Evolutionary conservation across 257 asterid genomes (phyloP), one percentile per base, ranked within the genome.

Genomic region (Solanum pennellii): DNA sequence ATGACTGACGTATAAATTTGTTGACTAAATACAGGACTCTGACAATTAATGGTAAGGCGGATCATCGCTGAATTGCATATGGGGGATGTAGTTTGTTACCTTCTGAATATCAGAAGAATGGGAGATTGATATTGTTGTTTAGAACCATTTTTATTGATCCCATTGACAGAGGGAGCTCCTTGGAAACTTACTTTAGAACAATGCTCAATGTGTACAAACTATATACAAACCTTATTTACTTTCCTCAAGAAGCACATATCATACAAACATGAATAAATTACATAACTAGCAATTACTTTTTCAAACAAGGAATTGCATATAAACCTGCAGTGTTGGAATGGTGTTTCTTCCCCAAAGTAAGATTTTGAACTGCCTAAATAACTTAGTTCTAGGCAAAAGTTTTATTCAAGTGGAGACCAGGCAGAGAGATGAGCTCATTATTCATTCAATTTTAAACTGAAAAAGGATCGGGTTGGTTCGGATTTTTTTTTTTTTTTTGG

Each of bases 21-120:
- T 86, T 89, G 68, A 89, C 31, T 56, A 35, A 42, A 66, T 88
- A 88, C 92, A 95, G 98, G 95, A 89, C 89, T 59, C 89, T 88
- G 83, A 85, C 91, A 86, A 89, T 92, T 65, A 47, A 90, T 25
- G 89, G 92, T 27, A 90, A 91, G 84, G 92, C 90, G 68, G 94
- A 92, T 72, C 87, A 80, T 89, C 90, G 94, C 88, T 90, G 91
- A 89, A 71, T 69, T 29, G 75, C 86, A 83, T 68, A 60, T 89
- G 82, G 33, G 49, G 3, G 79, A 74, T 76, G 84, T 62, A 86
- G 79, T 88, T 75, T n/a, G 86, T 72, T 87, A 39, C 83, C 47
- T 82, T 88, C 88, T 45, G 47, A 85, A 86, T 86, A 49, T 72
- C 27, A 49, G 84, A 73, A 86, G 56, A 29, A 80, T 49, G 85